Evolutionary conservation across 2,329 filamentous ascomycete genomes (phyloP), one percentile per base, ranked within the genome.

Genomic region (Hymenoscyphus albidus): DNA sequence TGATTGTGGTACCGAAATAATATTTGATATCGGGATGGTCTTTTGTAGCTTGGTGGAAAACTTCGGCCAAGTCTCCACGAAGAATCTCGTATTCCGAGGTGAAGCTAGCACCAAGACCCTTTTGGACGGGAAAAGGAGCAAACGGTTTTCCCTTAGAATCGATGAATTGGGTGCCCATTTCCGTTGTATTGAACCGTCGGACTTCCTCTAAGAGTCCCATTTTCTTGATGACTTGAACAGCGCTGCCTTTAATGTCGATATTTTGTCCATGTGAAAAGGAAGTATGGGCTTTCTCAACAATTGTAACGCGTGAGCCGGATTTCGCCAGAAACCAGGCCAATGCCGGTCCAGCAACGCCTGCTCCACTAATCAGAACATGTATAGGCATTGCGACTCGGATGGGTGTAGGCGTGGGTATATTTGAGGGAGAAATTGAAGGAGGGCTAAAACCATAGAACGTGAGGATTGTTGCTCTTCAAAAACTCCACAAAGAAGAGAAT

Each of bases 231-330:
- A 83, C 78, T n/a, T 81, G 76, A 56, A 85, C 77, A 0, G 80
- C 83, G 14, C 79, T 77, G 10, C 77, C 80, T 2, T 81, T 79
- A 3, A 87, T 75, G 69, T 88, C 85, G 48, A 88, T 80, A 77
- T 27, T 54, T 27, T 54, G 48, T 9, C 48, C 48, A 12, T 27
- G 48, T 4, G 48, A 12, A 4, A 54, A 3, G 48, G 22, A 22
- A 14, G 48, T 54, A 12, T 54, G 48, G 48, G 48, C 13, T 22
- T 54, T 54, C 67, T 82, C 80, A 42, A 82, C 68, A 39, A 82
- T 65, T 1, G 78, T 78, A 48, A 79, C 72, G 39, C 71, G 64
- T 61, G 77, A 73, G 40, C 77, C 75, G 27, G 74, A 65, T 40
- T 74, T 74, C 1, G 80, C 74, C 31, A 86, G 79, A 74, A 80